These are phyloP conservation scores for Pascua guehoae DNA, from an alignment of 1,284 basidiomycete genomes.

Conservation along the genomic window DNA sequence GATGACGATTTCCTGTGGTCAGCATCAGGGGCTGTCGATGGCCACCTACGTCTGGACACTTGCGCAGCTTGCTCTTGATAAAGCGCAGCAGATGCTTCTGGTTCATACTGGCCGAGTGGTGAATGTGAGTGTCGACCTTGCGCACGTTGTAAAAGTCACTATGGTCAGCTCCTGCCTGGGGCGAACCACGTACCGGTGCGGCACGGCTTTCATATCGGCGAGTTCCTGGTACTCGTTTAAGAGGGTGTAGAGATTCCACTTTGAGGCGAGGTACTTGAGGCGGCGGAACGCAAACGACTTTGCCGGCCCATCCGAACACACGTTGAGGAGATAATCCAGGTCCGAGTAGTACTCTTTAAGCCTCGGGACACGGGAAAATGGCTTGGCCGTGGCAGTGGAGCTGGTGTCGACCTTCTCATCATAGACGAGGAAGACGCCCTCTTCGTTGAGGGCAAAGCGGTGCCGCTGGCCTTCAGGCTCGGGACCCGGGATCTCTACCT, in stretches of 20 bases:
- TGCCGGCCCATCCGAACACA: conserved; percentile 88
- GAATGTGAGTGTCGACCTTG: conserved; percentile 98
- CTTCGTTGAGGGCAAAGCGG: conserved; percentile 72
- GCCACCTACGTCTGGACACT: conserved; percentile 51
- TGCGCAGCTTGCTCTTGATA: conserved; percentile 85
- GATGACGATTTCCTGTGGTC: conserved; percentile 82
- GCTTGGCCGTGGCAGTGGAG: conserved; percentile 28
- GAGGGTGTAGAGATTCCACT: conserved; percentile 90
- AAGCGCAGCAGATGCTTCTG: conserved; percentile 99
- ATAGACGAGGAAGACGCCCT: conserved; percentile 83
- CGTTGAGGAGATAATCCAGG: conserved; percentile 81
- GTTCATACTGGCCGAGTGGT: conserved; percentile 98
- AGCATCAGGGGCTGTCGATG: neutral
- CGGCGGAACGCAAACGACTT: conserved; percentile 94
- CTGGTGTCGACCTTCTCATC: neutral
- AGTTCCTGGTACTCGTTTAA: conserved; percentile 93
- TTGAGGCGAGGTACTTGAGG: conserved; percentile 89
- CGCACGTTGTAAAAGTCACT: conserved; percentile 97
- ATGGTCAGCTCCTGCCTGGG: too few species aligned
- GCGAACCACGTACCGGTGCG: conserved; percentile 46
- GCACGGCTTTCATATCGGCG: conserved; percentile 85
- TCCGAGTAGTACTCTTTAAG: conserved; percentile 95
- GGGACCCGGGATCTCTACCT: conserved; percentile 66
- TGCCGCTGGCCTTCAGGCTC: conserved; percentile 44
- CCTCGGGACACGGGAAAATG: conserved; percentile 74